These are phyloP conservation scores for Crotalaria pallida DNA, from an alignment of 306 rosid species.

Conservation along the genomic window DNA sequence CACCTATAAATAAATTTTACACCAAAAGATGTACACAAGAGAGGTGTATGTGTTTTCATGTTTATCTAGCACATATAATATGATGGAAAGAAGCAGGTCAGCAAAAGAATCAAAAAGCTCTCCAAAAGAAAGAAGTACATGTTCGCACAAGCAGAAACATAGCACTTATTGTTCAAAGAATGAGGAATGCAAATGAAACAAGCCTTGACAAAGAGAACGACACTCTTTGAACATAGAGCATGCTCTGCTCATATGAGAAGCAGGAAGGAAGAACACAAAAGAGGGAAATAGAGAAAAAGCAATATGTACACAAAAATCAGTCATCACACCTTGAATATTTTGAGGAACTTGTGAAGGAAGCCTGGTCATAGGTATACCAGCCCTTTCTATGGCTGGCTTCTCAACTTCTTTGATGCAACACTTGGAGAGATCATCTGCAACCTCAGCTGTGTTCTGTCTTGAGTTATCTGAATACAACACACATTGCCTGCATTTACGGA, in stretches of 20 bases:
- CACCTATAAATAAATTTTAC: not conserved
- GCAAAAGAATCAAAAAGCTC: not conserved
- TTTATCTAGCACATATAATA: not conserved
- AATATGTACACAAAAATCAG: not conserved
- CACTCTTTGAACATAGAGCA: not conserved
- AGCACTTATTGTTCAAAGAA: not conserved
- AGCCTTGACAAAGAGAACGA: not conserved
- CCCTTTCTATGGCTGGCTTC: constrained; percentile 63
- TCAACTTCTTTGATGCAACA: constrained; percentile 78
- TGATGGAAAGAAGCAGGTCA: not conserved
- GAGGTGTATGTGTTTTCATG: not conserved
- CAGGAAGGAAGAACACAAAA: not conserved
- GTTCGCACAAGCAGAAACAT: not conserved
- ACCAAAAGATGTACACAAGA: not conserved
- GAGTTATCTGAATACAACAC: constrained; percentile 69
- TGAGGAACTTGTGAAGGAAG: constrained; percentile 81
- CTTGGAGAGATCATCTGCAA: constrained; percentile 75
- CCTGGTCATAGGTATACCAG: constrained; percentile 45
- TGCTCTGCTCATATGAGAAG: not conserved
- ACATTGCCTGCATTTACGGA: constrained; percentile 57
- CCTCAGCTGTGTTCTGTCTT: constrained; percentile 51
- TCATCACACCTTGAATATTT: constrained; percentile 66
- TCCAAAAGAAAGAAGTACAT: not conserved
- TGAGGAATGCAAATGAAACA: not conserved
- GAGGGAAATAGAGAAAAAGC: not conserved